These are phyloP conservation scores for Yamadazyma kitorensis DNA, from an alignment of 805 yeast species.

Conservation along the genomic window DNA sequence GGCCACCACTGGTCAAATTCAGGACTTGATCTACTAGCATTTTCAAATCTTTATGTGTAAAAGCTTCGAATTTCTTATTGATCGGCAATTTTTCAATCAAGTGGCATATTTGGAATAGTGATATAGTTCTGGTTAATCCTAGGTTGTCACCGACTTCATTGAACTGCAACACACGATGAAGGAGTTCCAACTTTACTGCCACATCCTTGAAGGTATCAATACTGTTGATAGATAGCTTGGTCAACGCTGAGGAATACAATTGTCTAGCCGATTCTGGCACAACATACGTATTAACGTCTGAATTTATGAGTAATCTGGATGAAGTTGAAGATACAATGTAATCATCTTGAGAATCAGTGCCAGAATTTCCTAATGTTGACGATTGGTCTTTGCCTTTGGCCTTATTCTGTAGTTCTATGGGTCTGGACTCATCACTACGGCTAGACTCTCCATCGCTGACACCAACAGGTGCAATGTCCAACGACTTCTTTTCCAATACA, in stretches of 20 bases:
- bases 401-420: slow-evolving; percentile 14
- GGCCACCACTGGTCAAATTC: too few relatives aligned
- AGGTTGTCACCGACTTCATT: slow-evolving; percentile 29
- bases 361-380: slow-evolving; percentile 8
- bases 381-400: neutral
- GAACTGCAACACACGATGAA: slow-evolving; percentile 46
- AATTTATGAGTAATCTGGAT: slow-evolving; percentile 29
- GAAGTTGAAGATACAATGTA: slow-evolving; percentile 35
- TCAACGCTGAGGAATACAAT: slow-evolving; percentile 33
- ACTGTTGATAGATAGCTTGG: slow-evolving; percentile 37
- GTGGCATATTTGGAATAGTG: slow-evolving; percentile 26
- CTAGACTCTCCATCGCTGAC: slow-evolving; percentile 30
- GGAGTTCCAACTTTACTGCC: slow-evolving; percentile 40
- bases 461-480: slow-evolving; percentile 38
- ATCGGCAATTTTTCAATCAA: slow-evolving; percentile 1
- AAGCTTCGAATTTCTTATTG: neutral
- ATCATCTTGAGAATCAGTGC: slow-evolving; percentile 18
- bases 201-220: slow-evolving; percentile 38
- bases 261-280: slow-evolving; percentile 35
- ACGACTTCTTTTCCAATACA: slow-evolving; percentile 27
- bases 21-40: too few relatives aligned
- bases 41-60: neutral
- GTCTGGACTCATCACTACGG: slow-evolving; percentile 19
- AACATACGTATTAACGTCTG: slow-evolving; percentile 33
- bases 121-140: slow-evolving; percentile 29